Evolutionary conservation across 2,329 filamentous ascomycete species (phyloP).

Genomic region (Colletotrichum filicis): DNA sequence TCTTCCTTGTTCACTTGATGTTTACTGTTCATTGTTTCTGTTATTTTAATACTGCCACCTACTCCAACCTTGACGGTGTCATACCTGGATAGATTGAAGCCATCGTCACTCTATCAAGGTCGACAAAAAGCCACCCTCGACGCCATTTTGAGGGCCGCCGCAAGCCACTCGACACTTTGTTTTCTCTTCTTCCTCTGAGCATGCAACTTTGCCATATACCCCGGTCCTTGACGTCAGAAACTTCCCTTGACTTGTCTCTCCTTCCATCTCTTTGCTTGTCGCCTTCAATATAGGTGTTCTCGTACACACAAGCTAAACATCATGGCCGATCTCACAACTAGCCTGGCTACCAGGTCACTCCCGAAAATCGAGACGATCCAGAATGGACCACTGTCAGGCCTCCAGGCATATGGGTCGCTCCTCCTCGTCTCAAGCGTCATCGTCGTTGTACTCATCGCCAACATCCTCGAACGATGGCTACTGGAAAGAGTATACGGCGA

Average conservation of each 20-base stretch:
- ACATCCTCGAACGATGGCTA: conserved; percentile 31
- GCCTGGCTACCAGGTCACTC: neutral
- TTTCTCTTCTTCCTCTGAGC: neutral
- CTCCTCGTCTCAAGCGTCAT: conserved; percentile 32
- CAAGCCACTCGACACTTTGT: no score
- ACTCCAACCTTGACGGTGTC: no score
- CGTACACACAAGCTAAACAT: neutral
- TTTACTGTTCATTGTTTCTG: neutral
- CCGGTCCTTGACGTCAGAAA: neutral
- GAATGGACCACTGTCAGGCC: conserved; percentile 25
- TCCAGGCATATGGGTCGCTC: conserved; percentile 22
- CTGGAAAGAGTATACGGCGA: conserved; percentile 27
- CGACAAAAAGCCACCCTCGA: no score
- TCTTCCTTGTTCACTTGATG: neutral
- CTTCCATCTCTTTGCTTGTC: neutral
- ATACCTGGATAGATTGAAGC: no score
- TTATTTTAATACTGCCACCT: no score
- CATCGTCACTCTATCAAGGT: no score
- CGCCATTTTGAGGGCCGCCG: no score
- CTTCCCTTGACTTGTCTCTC: neutral
- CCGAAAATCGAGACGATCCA: conserved; percentile 30
- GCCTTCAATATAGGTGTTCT: neutral
- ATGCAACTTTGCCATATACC: neutral
- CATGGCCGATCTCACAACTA: neutral
- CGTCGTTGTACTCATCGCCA: conserved; percentile 28